These are phyloP conservation scores for Boletus coccyginus DNA, from an alignment of 768 basidiomycete genomes.

Conservation along the genomic window DNA sequence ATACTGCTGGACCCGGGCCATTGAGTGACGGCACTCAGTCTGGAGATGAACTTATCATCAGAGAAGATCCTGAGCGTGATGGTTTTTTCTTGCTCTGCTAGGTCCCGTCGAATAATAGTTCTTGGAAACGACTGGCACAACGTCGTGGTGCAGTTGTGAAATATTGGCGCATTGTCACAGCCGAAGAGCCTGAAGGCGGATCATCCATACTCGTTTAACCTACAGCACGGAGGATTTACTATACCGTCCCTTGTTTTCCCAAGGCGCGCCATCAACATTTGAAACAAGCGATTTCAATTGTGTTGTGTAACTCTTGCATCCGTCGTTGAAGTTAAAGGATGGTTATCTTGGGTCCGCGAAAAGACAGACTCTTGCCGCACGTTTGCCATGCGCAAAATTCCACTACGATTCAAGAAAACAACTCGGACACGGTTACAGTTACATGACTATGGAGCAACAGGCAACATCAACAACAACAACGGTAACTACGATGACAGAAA, in stretches of 20 bases:
- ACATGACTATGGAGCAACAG: too few relatives aligned
- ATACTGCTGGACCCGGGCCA: conserved; percentile 61
- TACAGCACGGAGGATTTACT: conserved; percentile 53
- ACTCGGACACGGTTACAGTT: too few relatives aligned
- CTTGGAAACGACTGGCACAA: conserved; percentile 73
- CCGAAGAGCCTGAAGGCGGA: conserved; percentile 44
- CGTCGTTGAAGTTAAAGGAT: too few relatives aligned
- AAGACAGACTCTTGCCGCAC: too few relatives aligned
- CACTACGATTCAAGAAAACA: too few relatives aligned
- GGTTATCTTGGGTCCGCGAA: too few relatives aligned
- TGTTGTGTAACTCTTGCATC: too few relatives aligned
- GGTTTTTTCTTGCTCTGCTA: not conserved
- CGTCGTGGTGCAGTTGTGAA: conserved; percentile 54
- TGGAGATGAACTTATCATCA: conserved; percentile 73
- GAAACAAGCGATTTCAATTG: too few relatives aligned
- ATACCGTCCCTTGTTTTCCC: conserved; percentile 7
- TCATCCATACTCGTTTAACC: conserved; percentile 61
- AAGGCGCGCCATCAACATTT: too few relatives aligned
- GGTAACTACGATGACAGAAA: too few relatives aligned
- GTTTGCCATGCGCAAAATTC: too few relatives aligned
- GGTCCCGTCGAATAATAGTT: conserved; percentile 56
- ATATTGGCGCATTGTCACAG: conserved; percentile 53
- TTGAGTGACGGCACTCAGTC: conserved; percentile 51
- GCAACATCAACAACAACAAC: too few relatives aligned
- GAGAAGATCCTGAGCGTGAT: conserved; percentile 80